These are phyloP conservation scores for Emergomyces orientalis DNA, from an alignment of 2,329 filamentous ascomycete genomes.

Conservation along the genomic window DNA sequence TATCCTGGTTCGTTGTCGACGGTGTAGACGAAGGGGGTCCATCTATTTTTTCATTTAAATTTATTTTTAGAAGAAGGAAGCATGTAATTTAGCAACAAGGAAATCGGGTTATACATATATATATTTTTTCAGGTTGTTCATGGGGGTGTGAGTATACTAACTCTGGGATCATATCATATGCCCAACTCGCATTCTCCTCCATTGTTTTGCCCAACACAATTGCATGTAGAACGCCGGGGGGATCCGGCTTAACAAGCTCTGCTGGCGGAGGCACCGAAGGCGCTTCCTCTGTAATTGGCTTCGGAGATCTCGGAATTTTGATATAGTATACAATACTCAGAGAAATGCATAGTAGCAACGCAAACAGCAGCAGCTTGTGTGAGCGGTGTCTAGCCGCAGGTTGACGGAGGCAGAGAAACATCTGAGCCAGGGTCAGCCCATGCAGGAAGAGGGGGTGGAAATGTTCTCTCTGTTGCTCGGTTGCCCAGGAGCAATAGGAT, in stretches of 20 bases:
- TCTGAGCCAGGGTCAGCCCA: not conserved
- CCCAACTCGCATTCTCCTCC: conserved; percentile 2
- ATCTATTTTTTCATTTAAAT: conserved; percentile 22
- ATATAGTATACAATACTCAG: not conserved
- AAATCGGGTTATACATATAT: no score
- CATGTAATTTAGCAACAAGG: no score
- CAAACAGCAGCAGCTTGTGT: not conserved
- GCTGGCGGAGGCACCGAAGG: not conserved
- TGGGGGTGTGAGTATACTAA: not conserved
- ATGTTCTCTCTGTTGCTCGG: no score
- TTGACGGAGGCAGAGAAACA: not conserved
- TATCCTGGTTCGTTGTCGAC: conserved; percentile 27
- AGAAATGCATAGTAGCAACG: not conserved
- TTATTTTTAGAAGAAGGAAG: no score
- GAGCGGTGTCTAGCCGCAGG: not conserved
- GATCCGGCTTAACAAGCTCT: not conserved
- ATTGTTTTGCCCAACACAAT: not conserved
- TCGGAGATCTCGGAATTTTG: no score
- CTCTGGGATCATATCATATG: conserved; percentile 13
- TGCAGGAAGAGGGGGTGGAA: no score
- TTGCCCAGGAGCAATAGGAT: no score
- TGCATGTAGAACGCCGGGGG: not conserved
- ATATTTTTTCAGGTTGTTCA: no score
- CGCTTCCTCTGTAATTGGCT: not conserved
- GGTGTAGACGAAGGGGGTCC: conserved; percentile 40